Evolutionary conservation across 2,329 filamentous ascomycete species (phyloP).

Genomic region (Venturia effusa): DNA sequence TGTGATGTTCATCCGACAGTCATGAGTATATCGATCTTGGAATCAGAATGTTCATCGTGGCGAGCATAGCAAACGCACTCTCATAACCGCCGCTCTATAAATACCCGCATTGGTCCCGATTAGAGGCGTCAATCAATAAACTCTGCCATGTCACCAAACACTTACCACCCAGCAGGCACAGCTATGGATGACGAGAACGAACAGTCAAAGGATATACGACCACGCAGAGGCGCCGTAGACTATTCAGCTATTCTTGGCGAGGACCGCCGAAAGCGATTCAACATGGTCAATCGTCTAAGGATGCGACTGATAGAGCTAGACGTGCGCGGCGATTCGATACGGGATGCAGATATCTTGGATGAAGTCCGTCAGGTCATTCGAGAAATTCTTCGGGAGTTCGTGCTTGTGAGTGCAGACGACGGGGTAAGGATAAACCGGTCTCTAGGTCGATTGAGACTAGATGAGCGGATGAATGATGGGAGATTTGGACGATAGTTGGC

Average conservation of each 20-base stretch:
- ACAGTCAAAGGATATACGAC: neutral
- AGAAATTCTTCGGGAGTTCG: neutral
- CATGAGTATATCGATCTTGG: too few relatives aligned
- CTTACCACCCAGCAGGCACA: neutral
- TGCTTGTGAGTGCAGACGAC: neutral
- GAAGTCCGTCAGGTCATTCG: neutral
- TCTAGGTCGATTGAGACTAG: neutral
- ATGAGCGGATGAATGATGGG: neutral
- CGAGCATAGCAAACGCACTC: too few relatives aligned
- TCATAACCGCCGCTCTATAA: neutral
- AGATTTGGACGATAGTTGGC: neutral
- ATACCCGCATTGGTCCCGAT: neutral
- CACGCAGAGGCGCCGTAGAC: neutral
- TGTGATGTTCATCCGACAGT: neutral
- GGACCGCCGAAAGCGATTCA: neutral
- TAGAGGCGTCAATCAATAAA: neutral
- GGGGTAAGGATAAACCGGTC: neutral
- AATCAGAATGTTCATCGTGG: too few relatives aligned
- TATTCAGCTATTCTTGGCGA: neutral
- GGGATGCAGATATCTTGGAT: neutral
- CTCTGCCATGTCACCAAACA: neutral
- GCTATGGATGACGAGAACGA: neutral
- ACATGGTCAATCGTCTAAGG: neutral
- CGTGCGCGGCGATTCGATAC: neutral
- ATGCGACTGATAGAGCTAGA: neutral